phyloP scores from a whole-genome alignment of 2,329 filamentous ascomycete species.

The Plectosphaerella plurivora region DNA sequence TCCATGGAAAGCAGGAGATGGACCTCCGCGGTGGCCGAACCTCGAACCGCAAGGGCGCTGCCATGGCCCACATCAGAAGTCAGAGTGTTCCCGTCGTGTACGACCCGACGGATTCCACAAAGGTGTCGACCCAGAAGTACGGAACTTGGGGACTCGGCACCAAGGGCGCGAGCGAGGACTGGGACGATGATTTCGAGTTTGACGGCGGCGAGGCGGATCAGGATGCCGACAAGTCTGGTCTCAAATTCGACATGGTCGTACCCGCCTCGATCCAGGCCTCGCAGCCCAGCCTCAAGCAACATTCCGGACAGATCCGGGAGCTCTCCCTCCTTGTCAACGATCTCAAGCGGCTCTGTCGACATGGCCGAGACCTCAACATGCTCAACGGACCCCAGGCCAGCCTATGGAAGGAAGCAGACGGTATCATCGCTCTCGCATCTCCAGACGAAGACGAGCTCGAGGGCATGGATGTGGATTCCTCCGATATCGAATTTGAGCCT shows the following conservation, averaged over 20 bases:
- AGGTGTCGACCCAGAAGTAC: constrained; percentile 60
- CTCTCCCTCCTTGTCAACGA: constrained; percentile 79
- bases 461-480: constrained; percentile 28
- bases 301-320: constrained; percentile 79
- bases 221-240: constrained; percentile 25
- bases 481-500: constrained; percentile 34
- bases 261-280: constrained; percentile 76
- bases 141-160: constrained; percentile 78
- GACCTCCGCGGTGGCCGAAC: constrained; percentile 67
- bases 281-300: constrained; percentile 76
- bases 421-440: constrained; percentile 79
- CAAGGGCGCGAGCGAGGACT: constrained; percentile 78
- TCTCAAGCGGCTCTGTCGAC: constrained; percentile 69
- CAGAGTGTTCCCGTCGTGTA: constrained; percentile 74
- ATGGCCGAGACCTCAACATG: constrained; percentile 65
- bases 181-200: constrained; percentile 88
- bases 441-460: constrained; percentile 57
- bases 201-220: constrained; percentile 37
- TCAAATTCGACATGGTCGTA: constrained; percentile 56
- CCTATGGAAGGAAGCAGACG: constrained; percentile 78
- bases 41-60: constrained; percentile 62
- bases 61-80: constrained; percentile 68
- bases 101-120: constrained; percentile 54
- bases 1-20: constrained; percentile 70
- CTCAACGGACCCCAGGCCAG: constrained; percentile 52